These are phyloP conservation scores for Stromatinia cepivora DNA, from an alignment of 2,329 filamentous ascomycete species.

Conservation along the genomic window DNA sequence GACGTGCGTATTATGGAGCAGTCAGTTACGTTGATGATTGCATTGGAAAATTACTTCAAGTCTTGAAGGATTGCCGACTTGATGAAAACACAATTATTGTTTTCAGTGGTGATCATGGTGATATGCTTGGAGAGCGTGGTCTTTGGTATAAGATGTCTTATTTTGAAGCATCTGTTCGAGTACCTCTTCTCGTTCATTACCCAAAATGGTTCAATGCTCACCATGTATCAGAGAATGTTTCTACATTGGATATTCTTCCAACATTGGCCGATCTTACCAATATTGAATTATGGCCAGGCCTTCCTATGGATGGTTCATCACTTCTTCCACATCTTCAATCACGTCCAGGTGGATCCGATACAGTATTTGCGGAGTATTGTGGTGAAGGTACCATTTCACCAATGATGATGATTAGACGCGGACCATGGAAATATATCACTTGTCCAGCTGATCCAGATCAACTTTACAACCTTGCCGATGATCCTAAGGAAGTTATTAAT, in stretches of 20 bases:
- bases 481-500: constrained; percentile 49
- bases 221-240: constrained; percentile 80
- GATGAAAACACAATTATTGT: constrained; percentile 86
- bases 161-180: constrained; percentile 87
- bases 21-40: constrained; percentile 94
- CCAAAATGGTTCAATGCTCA: constrained; percentile 73
- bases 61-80: constrained; percentile 76
- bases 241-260: constrained; percentile 85
- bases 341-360: constrained; percentile 67
- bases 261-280: constrained; percentile 84
- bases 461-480: constrained; percentile 74
- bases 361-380: constrained; percentile 93
- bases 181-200: constrained; percentile 82
- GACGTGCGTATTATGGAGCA: constrained; percentile 87
- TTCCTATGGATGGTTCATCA: constrained; percentile 86
- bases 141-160: constrained; percentile 99
- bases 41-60: constrained; percentile 76
- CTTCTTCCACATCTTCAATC: constrained; percentile 76
- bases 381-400: constrained; percentile 88
- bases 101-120: constrained; percentile 91
- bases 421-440: constrained; percentile 86
- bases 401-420: constrained; percentile 90
- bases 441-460: constrained; percentile 83
- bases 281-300: constrained; percentile 62
- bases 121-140: constrained; percentile 91